Conservation (phyloP, 176 grass and related monocot species). For the Hyparrhenia diplandra region DNA sequence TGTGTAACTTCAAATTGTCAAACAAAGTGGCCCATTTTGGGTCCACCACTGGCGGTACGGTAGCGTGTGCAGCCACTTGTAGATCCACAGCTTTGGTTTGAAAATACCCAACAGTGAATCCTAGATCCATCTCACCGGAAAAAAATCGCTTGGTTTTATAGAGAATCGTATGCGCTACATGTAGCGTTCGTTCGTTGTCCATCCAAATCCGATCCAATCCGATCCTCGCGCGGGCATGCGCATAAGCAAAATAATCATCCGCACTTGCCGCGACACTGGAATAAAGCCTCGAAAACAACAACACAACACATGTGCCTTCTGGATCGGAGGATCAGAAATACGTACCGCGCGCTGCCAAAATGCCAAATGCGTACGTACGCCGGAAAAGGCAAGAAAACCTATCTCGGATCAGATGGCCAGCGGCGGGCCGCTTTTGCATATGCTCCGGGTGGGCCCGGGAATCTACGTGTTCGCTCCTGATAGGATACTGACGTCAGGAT, state of each 20-base stretch:
- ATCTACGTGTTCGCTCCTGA: constrained; percentile 9
- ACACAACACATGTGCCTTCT: background rate
- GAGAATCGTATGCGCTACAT: background rate
- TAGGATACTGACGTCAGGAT: background rate
- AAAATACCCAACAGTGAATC: too few species aligned
- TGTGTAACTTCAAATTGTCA: too few species aligned
- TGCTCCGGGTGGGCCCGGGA: background rate
- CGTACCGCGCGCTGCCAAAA: background rate
- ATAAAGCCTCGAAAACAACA: background rate
- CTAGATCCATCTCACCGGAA: background rate
- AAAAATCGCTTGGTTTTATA: too few species aligned
- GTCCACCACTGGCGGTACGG: background rate
- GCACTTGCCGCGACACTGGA: too few species aligned
- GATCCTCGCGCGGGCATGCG: too few species aligned
- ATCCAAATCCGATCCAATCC: too few species aligned
- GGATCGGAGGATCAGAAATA: background rate
- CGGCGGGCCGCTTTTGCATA: constrained; percentile 16
- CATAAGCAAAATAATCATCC: background rate
- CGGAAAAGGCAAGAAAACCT: background rate
- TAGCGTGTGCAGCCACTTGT: background rate
- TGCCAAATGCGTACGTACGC: background rate
- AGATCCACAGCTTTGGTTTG: background rate
- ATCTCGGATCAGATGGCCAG: background rate
- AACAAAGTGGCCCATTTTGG: too few species aligned
- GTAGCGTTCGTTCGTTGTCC: too few species aligned